Base-by-base conservation (phyloP, 2,329 filamentous ascomycete genomes). In the Diaporthe batatas region DNA sequence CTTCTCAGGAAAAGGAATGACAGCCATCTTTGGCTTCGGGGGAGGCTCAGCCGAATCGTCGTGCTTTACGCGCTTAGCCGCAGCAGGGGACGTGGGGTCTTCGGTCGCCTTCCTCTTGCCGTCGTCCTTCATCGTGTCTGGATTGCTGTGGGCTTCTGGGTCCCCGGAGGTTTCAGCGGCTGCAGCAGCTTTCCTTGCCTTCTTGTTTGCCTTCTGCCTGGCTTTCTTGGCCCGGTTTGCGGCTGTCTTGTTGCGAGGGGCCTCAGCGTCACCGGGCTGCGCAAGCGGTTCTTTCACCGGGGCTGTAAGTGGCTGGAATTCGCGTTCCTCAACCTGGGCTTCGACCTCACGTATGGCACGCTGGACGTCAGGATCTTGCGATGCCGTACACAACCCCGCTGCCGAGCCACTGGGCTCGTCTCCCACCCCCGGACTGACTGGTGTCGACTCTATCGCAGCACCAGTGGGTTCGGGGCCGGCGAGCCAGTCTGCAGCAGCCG, bases 1-100 rank as follows among this genome's bases (percentile, higher is more conserved):
- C 87, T 97, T 98, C 83, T 98, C 95, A 1, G 95, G 95, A 78
- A 96, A 98, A 1, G 93, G 94, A 47, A 97, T 94, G 23, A 78
- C 76, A 6, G 91, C 89, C 77, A 91, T 91, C 76, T 88, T 86
- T 8, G 84, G 81, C 73, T 88, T 88, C 78, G 89, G 89, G 21
- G 87, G 84, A 10, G 83, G 81, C 76, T 89, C 84, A 59, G 80
- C 78, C 6, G 82, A 82, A 65, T 84, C 81, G 72, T 82, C 81
- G 72, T 87, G 85, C 82, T 93, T 93, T 53, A 90, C 80, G 77
- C 92, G 89, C 83, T 95, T 95, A 23, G 86, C 82, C 65, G 90
- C 88, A 64, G 87, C 87, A 25, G 89, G 87, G 68, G 90, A 91
- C 71, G 87, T 84, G 58, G 90, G 88, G 75, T 93, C 91, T 76